phyloP scores from a whole-genome alignment of 176 grass and related monocot species.

The Saccharum officinarum region DNA sequence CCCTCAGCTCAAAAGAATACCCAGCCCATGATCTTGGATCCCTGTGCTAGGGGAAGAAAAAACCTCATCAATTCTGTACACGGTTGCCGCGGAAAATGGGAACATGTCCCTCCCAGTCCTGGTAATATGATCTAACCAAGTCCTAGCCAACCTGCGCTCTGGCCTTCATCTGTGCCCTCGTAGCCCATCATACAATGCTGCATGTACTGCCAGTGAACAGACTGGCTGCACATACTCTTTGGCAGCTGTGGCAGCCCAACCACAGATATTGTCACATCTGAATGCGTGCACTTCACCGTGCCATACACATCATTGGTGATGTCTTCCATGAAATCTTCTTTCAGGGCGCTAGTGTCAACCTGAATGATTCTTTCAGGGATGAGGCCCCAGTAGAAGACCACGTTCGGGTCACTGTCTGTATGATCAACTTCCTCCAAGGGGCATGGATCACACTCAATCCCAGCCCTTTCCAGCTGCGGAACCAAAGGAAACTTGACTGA shows the following conservation, averaged over 20 bases:
- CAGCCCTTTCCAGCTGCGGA: slow-evolving; percentile 51
- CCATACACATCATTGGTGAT: slow-evolving; percentile 50
- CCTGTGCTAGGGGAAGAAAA: background rate
- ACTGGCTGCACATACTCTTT: slow-evolving; percentile 41
- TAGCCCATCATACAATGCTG: slow-evolving; percentile 22
- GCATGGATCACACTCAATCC: slow-evolving; percentile 56
- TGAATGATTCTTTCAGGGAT: background rate
- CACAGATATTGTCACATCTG: slow-evolving; percentile 40
- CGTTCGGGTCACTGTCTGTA: slow-evolving; percentile 38
- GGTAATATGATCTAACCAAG: slow-evolving; percentile 23
- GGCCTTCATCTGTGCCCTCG: background rate
- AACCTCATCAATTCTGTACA: background rate
- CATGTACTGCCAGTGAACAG: slow-evolving; percentile 1
- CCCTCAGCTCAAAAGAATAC: slow-evolving; percentile 32
- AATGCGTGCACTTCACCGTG: slow-evolving; percentile 36
- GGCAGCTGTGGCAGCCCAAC: slow-evolving; percentile 50
- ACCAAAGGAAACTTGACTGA: background rate
- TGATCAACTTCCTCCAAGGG: slow-evolving; percentile 58
- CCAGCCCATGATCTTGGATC: background rate
- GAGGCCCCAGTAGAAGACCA: slow-evolving; percentile 64
- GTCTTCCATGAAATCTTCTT: slow-evolving; percentile 60
- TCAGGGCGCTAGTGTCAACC: slow-evolving; percentile 28
- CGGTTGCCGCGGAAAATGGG: background rate
- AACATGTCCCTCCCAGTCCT: slow-evolving; percentile 18
- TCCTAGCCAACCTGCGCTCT: slow-evolving; percentile 30